Evolutionary conservation across 352 stramenopile genomes (phyloP).

Genomic region (Peronospora farinosa): DNA sequence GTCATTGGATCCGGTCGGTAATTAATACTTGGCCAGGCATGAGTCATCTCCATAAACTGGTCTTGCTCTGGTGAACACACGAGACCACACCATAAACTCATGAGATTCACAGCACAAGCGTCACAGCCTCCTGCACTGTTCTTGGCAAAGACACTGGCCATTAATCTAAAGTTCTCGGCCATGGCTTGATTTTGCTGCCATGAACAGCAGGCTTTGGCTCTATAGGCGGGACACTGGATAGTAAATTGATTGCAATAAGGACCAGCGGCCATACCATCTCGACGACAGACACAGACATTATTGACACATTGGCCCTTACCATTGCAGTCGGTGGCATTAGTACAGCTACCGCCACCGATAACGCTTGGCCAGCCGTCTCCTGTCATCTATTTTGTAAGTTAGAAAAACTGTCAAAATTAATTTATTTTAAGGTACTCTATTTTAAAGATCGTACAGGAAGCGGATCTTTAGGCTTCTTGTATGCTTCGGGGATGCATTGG

Average conservation of each 20-base stretch:
- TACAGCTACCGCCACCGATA: slow-evolving; percentile 61
- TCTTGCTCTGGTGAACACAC: slow-evolving; percentile 74
- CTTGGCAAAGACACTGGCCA: slow-evolving; percentile 61
- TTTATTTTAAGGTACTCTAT: not conserved
- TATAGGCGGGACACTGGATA: slow-evolving; percentile 85
- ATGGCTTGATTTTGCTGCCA: slow-evolving; percentile 88
- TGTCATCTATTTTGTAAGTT: slow-evolving; percentile 16
- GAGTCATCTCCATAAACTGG: slow-evolving; percentile 66
- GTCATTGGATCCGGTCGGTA: slow-evolving; percentile 75
- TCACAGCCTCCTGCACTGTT: slow-evolving; percentile 70
- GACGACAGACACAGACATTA: slow-evolving; percentile 40
- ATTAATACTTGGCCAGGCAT: slow-evolving; percentile 57
- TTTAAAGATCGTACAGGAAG: slow-evolving; percentile 27
- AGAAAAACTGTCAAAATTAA: slow-evolving; percentile 1
- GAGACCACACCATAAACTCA: slow-evolving; percentile 83
- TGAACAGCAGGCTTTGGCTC: slow-evolving; percentile 69
- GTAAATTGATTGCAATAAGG: slow-evolving; percentile 63
- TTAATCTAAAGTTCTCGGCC: slow-evolving; percentile 80
- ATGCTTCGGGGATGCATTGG: slow-evolving; percentile 61
- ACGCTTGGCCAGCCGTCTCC: slow-evolving; percentile 38
- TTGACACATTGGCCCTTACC: slow-evolving; percentile 48
- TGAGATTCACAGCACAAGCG: slow-evolving; percentile 77
- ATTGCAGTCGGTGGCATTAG: slow-evolving; percentile 46
- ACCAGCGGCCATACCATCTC: slow-evolving; percentile 63
- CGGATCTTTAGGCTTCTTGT: slow-evolving; percentile 30